Conservation (phyloP, 176 grass and related monocot species). For the barley (Hordeum vulgare) region DNA sequence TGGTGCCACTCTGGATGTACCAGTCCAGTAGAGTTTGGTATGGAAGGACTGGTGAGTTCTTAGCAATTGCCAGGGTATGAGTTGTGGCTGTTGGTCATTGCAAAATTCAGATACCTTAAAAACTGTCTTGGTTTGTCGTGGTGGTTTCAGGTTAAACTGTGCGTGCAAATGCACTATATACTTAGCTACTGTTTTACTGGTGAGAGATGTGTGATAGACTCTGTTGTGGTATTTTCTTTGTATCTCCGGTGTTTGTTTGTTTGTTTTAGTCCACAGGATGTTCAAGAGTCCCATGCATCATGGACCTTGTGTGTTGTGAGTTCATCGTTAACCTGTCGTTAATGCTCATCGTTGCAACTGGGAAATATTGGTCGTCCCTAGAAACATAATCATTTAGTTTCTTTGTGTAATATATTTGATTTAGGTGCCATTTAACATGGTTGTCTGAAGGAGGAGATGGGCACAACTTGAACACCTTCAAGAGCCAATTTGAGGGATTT, state of each 20-base stretch:
- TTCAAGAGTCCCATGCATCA: background rate
- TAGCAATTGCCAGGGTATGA: background rate
- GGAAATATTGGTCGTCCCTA: background rate
- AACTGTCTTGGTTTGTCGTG: background rate
- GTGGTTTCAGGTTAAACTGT: background rate
- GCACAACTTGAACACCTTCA: background rate
- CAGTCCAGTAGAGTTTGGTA: background rate
- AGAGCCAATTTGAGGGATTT: background rate
- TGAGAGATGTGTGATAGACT: background rate
- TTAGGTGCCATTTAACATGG: background rate
- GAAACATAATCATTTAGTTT: background rate
- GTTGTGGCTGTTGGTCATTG: background rate
- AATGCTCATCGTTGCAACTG: background rate
- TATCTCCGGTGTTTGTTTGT: background rate
- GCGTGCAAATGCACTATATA: background rate
- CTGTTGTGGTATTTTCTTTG: background rate
- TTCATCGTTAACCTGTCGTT: background rate
- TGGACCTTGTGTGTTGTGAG: background rate
- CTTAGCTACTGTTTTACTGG: background rate
- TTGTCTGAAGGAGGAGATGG: background rate
- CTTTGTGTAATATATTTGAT: background rate
- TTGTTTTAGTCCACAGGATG: background rate
- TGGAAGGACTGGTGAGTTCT: background rate
- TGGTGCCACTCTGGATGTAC: background rate
- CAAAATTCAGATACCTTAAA: background rate